Base-by-base conservation (phyloP, 805 yeast species). In the Kodamaea kakaduensis region DNA sequence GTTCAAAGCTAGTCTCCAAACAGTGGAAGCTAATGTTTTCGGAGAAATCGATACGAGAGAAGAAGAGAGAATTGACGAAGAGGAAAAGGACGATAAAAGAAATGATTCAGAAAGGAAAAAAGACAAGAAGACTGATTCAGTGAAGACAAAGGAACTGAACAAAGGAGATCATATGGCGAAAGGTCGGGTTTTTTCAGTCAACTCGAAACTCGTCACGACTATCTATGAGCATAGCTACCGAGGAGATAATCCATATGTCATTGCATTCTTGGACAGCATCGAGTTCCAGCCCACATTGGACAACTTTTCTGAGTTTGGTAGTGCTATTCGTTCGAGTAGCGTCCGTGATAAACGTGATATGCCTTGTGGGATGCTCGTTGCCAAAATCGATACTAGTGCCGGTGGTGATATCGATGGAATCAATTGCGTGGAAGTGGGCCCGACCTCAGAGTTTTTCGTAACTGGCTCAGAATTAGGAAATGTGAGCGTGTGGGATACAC, bases 401-500 rank as follows among this genome's bases (percentile, higher is more conserved):
- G 87, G 81, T 48, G 46, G 44, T 6, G 42, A 44, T 1, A 49
- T 53, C 7, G 68, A 61, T 27, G 55, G 58, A 1, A 64, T 88
- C n/a, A 77, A 69, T 15, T 60, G 79, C 17, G 51, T 87, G 6
- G 74, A 69, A 1, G 71, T 75, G 0, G 70, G 84, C 4, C 78
- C 82, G 0, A 78, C 81, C 18, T 71, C 77, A 10, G 73, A 73
- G 16, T 81, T 75, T 44, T 78, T 90, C 43, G 61, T 87, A 2
- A 79, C 93, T 2, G 95, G 88, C 2, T 85, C 93, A 6, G 83
- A 79, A 31, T 71, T 73, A 18, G 96, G 97, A 0, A 51, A 62
- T 1, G 49, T 93, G 25, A 81, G 77, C 44, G 57, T 90, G 0
- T 93, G 97, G 97, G 94, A 86, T 50, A 58, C 80, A 1, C 48